Conservation (phyloP, 768 basidiomycete genomes). For the Harrya chromipes region DNA sequence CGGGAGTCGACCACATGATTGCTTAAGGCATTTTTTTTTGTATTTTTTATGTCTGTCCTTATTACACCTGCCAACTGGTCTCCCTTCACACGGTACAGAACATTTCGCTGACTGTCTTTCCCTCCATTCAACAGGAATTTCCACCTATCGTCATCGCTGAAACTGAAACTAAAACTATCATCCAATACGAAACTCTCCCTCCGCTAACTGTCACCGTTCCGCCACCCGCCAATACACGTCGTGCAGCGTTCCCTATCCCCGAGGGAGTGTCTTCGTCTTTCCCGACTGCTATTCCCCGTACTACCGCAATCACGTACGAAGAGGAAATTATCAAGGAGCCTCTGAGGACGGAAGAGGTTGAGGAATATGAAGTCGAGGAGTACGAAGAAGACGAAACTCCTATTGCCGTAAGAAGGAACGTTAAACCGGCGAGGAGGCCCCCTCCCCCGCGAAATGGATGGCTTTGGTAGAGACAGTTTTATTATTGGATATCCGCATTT, state of each 20-base stretch:
- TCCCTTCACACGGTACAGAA: slow-evolving; percentile 30
- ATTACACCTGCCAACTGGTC: slow-evolving; percentile 35
- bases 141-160: slow-evolving; percentile 41
- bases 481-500: slow-evolving; percentile 35
- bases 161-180: slow-evolving; percentile 62
- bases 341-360: slow-evolving; percentile 35
- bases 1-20: slow-evolving; percentile 22
- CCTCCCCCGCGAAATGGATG: slow-evolving; percentile 48
- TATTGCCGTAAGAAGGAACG: slow-evolving; percentile 38
- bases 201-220: slow-evolving; percentile 69
- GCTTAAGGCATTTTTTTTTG: slow-evolving; percentile 28
- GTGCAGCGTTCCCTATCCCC: slow-evolving; percentile 69
- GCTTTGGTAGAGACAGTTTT: slow-evolving; percentile 48
- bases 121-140: slow-evolving; percentile 37
- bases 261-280: slow-evolving; percentile 56
- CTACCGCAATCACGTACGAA: slow-evolving; percentile 67
- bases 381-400: slow-evolving; percentile 45
- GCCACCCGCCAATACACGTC: slow-evolving; percentile 75
- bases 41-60: slow-evolving; percentile 31
- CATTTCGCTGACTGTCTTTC: slow-evolving; percentile 33
- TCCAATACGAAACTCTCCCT: slow-evolving; percentile 45
- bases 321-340: slow-evolving; percentile 48
- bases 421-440: slow-evolving; percentile 46
- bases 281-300: slow-evolving; percentile 64
- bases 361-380: slow-evolving; percentile 36